Base-by-base conservation (phyloP, 306 rosid species). In the Aeschynomene evenia region DNA sequence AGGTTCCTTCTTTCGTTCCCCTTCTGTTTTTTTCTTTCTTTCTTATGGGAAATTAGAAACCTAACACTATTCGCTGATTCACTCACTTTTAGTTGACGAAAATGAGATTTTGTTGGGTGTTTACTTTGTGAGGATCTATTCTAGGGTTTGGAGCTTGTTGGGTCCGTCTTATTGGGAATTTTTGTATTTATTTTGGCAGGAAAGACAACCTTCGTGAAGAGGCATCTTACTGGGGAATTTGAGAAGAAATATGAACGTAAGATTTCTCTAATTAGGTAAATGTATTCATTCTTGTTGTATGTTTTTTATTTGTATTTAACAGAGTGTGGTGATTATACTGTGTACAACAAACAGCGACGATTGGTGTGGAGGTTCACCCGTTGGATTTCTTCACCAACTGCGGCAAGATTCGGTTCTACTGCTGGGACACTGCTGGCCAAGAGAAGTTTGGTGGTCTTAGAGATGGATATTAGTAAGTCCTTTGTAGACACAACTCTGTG, bases 371-470 rank as follows among this genome's bases (percentile, higher is more conserved):
- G 50, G 96, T 89, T 4, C 96, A 87, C 34, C 96, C 92, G 0
- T 48, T 89, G 73, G 96, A 89, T 65, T 89, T 89, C 10, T 87
- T 85, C 79, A 89, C 92, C 0, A 89, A 87, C 83, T 89, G 92
- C 50, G 96, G 92, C 13, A 85, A 87, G 42, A 77, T 89, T 64
- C 84, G 96, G 0, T 89, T 89, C 76, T 85, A 87, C 63, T 89
- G 96, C 77, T 89, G 96, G 92, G 87, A 89, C 66, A 88, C 91
- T 2, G 95, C 95, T 1, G 95, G 95, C 0, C 95, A 88, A 72
- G 95, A 86, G 70, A 88, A 86, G 57, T 88, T 88, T 45, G 95
- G 95, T 34, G 95, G 95, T 16, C 91, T 88, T 2, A 66, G 95
- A 78, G 95, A 88, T 76, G 95, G 87, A 53, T 88, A 88, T 24